Percentiles rank a stretch among this genome's conserved stretches.
Conservation (phyloP, 1,284 basidiomycete genomes). For the Rhodofomes roseus region DNA sequence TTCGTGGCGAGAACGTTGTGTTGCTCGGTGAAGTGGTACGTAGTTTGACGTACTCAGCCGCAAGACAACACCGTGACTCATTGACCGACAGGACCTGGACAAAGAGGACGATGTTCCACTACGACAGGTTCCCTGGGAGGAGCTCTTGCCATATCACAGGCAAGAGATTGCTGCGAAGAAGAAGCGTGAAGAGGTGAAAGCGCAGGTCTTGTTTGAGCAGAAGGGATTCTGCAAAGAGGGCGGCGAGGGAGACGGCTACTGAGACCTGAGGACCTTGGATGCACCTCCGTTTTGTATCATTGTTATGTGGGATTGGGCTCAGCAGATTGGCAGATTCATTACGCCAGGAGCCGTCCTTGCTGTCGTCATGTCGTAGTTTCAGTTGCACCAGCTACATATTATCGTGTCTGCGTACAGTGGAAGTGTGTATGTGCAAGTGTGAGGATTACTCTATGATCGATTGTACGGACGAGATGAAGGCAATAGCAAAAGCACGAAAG, state of each 20-base stretch:
- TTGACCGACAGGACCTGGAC: slow-evolving; percentile 75
- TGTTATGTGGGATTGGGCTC: slow-evolving; percentile 11
- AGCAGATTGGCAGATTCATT: slow-evolving; percentile 36
- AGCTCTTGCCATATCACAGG: slow-evolving; percentile 70
- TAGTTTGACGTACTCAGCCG: slow-evolving; percentile 15
- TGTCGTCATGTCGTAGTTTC: not conserved
- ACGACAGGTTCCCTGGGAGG: slow-evolving; percentile 68
- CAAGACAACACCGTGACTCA: not conserved
- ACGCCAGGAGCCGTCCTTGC: slow-evolving; percentile 27
- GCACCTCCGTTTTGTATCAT: not conserved
- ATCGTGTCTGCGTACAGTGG: not conserved
- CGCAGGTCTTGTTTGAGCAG: slow-evolving; percentile 72
- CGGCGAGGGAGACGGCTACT: slow-evolving; percentile 89
- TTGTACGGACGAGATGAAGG: not conserved
- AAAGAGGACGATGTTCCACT: slow-evolving; percentile 86
- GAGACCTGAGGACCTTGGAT: slow-evolving; percentile 17
- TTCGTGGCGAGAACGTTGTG: slow-evolving; percentile 98
- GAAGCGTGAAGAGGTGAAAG: slow-evolving; percentile 65
- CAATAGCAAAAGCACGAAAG: not conserved
- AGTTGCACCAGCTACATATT: slow-evolving; percentile 6
- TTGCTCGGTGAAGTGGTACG: slow-evolving; percentile 94
- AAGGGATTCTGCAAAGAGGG: slow-evolving; percentile 87
- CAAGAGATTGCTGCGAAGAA: slow-evolving; percentile 70
- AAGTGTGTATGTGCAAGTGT: not conserved
- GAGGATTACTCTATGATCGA: not conserved